Evolutionary conservation across 805 yeast species (phyloP).

Genomic region (Starmerella geochares): DNA sequence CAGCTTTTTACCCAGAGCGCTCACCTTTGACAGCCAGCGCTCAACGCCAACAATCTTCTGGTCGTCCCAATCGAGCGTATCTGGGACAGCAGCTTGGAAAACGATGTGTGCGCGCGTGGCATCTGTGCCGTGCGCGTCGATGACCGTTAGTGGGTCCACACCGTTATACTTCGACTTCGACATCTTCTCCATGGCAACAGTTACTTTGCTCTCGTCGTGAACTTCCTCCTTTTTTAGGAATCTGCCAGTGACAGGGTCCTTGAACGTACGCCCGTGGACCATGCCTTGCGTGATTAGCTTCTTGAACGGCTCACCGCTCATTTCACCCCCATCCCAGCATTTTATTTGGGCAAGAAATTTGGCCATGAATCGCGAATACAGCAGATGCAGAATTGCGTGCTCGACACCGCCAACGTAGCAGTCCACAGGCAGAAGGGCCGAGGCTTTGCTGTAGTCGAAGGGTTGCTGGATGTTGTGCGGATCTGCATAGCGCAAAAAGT

Average conservation of each 20-base stretch:
- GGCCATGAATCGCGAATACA: slow-evolving; percentile 76
- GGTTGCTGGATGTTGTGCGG: slow-evolving; percentile 49
- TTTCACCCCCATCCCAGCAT: slow-evolving; percentile 51
- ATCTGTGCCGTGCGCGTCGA: slow-evolving; percentile 75
- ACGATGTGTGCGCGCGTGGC: slow-evolving; percentile 87
- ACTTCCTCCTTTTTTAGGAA: slow-evolving; percentile 69
- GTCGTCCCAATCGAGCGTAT: slow-evolving; percentile 83
- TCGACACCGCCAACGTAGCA: slow-evolving; percentile 91
- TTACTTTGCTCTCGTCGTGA: slow-evolving; percentile 34
- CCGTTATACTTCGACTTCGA: slow-evolving; percentile 94
- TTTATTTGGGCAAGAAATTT: slow-evolving; percentile 64
- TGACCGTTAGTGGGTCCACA: slow-evolving; percentile 75
- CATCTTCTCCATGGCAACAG: slow-evolving; percentile 75
- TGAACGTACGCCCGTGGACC: slow-evolving; percentile 87
- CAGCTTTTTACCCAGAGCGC: slow-evolving; percentile 24
- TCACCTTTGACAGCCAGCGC: slow-evolving; percentile 67
- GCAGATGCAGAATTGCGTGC: slow-evolving; percentile 85
- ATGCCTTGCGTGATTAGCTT: slow-evolving; percentile 87
- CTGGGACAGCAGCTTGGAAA: slow-evolving; percentile 82
- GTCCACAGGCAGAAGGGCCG: slow-evolving; percentile 66
- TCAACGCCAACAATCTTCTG: slow-evolving; percentile 74
- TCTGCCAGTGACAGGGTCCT: slow-evolving; percentile 58
- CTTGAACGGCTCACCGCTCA: slow-evolving; percentile 69
- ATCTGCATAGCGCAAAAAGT: slow-evolving; percentile 75
- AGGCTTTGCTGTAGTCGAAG: slow-evolving; percentile 44